These are phyloP conservation scores for Gaeumannomyces tritici DNA, from an alignment of 2,329 filamentous ascomycete genomes.

Conservation along the genomic window DNA sequence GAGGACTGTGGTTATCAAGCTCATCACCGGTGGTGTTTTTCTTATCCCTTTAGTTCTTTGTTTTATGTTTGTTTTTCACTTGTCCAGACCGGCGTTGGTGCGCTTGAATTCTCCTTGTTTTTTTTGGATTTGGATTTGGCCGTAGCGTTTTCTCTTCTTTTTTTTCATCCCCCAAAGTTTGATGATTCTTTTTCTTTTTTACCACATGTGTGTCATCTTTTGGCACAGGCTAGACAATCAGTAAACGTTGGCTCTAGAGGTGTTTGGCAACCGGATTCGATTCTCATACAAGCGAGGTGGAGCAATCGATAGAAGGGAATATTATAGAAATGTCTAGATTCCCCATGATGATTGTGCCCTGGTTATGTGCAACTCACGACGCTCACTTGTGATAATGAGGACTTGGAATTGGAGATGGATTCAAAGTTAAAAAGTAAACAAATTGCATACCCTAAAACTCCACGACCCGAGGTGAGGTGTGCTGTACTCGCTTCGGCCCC, in stretches of 20 bases:
- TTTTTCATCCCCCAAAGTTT: too few species aligned
- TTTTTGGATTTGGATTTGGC: not conserved
- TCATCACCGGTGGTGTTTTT: too few species aligned
- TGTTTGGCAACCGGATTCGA: not conserved
- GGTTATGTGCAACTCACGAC: not conserved
- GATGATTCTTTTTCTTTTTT: not conserved
- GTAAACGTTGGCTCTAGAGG: not conserved
- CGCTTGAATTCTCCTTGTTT: not conserved
- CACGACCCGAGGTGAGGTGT: not conserved
- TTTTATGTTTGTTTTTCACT: not conserved
- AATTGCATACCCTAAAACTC: not conserved
- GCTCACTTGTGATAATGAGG: not conserved
- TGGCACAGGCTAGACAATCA: not conserved
- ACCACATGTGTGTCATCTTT: not conserved
- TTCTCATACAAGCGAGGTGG: not conserved
- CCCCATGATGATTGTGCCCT: not conserved
- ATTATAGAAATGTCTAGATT: not conserved
- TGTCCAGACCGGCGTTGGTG: not conserved
- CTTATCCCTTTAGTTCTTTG: not conserved
- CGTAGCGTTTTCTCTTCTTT: not conserved
- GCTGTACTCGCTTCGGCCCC: not conserved
- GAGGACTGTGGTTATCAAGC: not conserved
- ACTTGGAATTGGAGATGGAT: not conserved
- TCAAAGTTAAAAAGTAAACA: not conserved
- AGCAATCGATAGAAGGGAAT: not conserved